Base-by-base conservation (phyloP, 305 asterid genomes). In the Fraxinus platypoda region DNA sequence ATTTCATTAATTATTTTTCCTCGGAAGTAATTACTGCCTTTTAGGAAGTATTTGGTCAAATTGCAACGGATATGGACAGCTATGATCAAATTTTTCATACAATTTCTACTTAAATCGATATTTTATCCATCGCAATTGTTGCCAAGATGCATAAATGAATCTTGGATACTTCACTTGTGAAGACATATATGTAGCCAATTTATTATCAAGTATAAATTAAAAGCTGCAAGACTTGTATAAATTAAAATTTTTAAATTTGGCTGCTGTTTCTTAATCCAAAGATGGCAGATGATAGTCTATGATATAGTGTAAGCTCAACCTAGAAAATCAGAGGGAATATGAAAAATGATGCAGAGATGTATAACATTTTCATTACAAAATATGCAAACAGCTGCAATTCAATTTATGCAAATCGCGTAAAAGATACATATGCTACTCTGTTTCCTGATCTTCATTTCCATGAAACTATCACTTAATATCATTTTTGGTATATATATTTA, bases 401-500 rank as follows among this genome's bases (percentile, higher is more conserved):
- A 19, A 19, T 49, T 30, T 17, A 1, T 76, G 25, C 26, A 52
- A 49, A 52, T 11, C 2, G n/a, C 38, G 0, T 25, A 12, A 19
- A 38, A 37, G n/a, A 12, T 2, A 17, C 15, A 26, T 38, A 8
- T 2, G 26, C 41, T 25, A 23, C 43, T 30, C 9, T 25, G 25
- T 68, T 82, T 23, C 8, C 35, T 57, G 11, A 64, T 64, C 33
- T 66, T 66, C 17, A 26, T 66, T 26, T 25, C 33, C 31, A 25
- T 8, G 12, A 9, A 23, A 62, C 31, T 23, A 21, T 62, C 34
- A 25, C 28, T 38, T 33, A 23, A 25, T 70, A 28, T 35, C 4
- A 37, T 30, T 66, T 13, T 46, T 37, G 54, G 23, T 78, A 15
- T 74, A 23, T 54, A 46, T 85, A 12, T 73, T 77, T 80, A 95